Evolutionary conservation across 1,139 yeast species (phyloP).

Genomic region (Yamadazyma pseudoaaseri): DNA sequence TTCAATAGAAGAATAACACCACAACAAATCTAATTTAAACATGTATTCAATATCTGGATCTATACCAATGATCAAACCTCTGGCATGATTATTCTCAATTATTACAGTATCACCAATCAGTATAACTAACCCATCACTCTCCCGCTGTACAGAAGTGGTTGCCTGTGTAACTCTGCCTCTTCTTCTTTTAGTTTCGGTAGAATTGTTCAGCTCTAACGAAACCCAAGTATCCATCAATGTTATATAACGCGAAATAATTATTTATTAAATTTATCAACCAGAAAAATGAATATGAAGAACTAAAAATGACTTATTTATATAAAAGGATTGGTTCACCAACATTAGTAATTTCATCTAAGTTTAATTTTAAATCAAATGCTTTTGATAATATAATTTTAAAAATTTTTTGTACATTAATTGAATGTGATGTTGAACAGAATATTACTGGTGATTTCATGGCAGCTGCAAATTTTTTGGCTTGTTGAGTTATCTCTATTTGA

Average conservation of each 20-base stretch:
- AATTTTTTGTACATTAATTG: slow-evolving; percentile 91
- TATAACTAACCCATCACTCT: background rate
- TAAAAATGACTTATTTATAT: slow-evolving; percentile 39
- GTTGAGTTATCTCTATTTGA: slow-evolving; percentile 81
- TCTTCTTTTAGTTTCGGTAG: too few relatives aligned
- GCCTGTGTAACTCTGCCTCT: too few relatives aligned
- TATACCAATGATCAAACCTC: background rate
- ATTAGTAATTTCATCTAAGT: slow-evolving; percentile 77
- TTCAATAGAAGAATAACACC: too few relatives aligned
- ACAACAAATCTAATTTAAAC: too few relatives aligned
- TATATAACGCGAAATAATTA: too few relatives aligned
- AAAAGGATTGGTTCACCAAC: slow-evolving; percentile 88
- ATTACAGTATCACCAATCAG: background rate
- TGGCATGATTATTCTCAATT: background rate
- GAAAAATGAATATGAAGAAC: too few relatives aligned
- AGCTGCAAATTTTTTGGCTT: slow-evolving; percentile 81
- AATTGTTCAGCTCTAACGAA: too few relatives aligned
- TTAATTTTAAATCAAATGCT: slow-evolving; percentile 84
- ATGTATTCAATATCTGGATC: too few relatives aligned
- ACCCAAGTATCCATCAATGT: too few relatives aligned
- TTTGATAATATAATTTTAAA: slow-evolving; percentile 89
- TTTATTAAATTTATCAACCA: too few relatives aligned
- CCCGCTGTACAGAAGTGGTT: too few relatives aligned
- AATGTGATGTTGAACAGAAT: slow-evolving; percentile 90
- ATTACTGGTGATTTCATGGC: slow-evolving; percentile 91